These are phyloP conservation scores for Beauveria pseudobassiana DNA, from an alignment of 2,329 filamentous ascomycete species.

Conservation along the genomic window DNA sequence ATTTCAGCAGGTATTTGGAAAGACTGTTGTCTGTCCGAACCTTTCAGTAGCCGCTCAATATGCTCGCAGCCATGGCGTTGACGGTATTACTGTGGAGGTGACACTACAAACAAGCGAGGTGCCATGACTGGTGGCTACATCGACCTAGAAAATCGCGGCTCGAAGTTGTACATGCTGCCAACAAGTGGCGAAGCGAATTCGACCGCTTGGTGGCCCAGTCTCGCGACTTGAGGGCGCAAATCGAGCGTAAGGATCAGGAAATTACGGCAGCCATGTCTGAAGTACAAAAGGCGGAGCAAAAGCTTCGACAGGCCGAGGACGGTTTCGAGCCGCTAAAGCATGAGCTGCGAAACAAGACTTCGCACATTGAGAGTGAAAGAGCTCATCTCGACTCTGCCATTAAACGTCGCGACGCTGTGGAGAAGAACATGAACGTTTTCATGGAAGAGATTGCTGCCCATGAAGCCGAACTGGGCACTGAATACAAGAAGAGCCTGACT, in stretches of 20 bases:
- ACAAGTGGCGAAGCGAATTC: slow-evolving; percentile 66
- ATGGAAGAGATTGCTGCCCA: slow-evolving; percentile 68
- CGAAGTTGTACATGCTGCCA: slow-evolving; percentile 71
- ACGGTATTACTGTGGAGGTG: slow-evolving; percentile 89
- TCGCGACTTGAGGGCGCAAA: slow-evolving; percentile 57
- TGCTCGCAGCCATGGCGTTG: slow-evolving; percentile 82
- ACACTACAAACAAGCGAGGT: slow-evolving; percentile 90
- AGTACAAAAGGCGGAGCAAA: slow-evolving; percentile 74
- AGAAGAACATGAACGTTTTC: slow-evolving; percentile 67
- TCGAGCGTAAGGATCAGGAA: slow-evolving; percentile 78
- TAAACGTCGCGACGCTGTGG: slow-evolving; percentile 58
- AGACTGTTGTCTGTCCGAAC: slow-evolving; percentile 88
- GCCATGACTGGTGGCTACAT: slow-evolving; percentile 93
- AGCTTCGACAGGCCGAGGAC: slow-evolving; percentile 67
- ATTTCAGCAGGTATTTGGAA: slow-evolving; percentile 92
- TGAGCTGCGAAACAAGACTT: slow-evolving; percentile 69
- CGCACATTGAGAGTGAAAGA: slow-evolving; percentile 64
- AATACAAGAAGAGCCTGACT: slow-evolving; percentile 87
- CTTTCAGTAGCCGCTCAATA: slow-evolving; percentile 83
- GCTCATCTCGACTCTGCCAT: slow-evolving; percentile 66
- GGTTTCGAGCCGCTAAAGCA: slow-evolving; percentile 74
- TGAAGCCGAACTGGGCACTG: slow-evolving; percentile 71
- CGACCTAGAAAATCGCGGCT: slow-evolving; percentile 78
- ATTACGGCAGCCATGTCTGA: slow-evolving; percentile 83
- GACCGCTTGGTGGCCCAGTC: slow-evolving; percentile 60